Evolutionary conservation across 352 stramenopile genomes (phyloP).

Genomic region (Phytopythium litorale): DNA sequence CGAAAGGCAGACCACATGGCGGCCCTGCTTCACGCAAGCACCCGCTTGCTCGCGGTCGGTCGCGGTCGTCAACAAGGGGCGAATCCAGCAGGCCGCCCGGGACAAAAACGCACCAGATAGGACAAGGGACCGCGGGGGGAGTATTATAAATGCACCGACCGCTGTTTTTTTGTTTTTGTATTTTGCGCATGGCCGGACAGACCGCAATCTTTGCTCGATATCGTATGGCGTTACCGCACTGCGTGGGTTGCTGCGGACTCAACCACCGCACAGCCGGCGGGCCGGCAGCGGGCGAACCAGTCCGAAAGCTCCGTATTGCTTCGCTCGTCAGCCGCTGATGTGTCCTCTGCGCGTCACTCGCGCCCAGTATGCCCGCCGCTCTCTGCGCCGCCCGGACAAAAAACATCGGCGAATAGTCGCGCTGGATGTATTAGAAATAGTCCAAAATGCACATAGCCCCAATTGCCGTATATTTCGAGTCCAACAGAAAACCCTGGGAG

Average conservation of each 20-base stretch:
- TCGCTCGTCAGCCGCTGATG: conserved; percentile 14
- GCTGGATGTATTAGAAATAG: too few species aligned
- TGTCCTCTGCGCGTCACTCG: conserved; percentile 11
- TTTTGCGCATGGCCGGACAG: too few species aligned
- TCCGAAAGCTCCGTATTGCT: conserved; percentile 16
- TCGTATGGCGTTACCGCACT: neutral
- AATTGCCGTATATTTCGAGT: too few species aligned
- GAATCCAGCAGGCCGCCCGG: too few species aligned
- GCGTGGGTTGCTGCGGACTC: neutral
- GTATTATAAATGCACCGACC: too few species aligned
- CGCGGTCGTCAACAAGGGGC: too few species aligned
- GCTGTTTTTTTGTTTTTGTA: too few species aligned
- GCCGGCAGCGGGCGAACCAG: neutral
- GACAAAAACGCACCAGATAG: too few species aligned
- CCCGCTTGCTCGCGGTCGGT: neutral
- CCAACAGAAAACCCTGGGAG: too few species aligned
- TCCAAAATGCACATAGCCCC: too few species aligned
- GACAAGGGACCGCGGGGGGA: too few species aligned
- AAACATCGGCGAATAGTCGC: too few species aligned
- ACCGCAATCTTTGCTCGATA: neutral
- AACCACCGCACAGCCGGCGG: neutral
- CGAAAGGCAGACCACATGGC: neutral
- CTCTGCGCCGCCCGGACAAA: neutral
- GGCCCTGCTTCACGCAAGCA: neutral
- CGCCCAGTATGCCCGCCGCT: neutral